Conservation (phyloP, 2,329 filamentous ascomycete species). For the Hypomyces rosellus region DNA sequence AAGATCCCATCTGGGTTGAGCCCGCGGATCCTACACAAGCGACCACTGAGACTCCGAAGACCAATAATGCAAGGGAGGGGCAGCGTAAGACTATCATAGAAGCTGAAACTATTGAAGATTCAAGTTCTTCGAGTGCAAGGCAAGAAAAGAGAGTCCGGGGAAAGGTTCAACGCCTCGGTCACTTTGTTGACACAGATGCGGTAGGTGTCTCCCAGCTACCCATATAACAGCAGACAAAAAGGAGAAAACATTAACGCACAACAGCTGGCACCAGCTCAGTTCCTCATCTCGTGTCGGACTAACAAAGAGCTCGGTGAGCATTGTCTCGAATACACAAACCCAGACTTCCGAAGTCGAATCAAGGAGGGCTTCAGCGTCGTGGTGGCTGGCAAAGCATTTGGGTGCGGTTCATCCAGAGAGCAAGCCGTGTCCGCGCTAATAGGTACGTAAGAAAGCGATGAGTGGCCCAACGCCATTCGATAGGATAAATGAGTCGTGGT, state of each 20-base stretch:
- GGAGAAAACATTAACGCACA: not conserved
- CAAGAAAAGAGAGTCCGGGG: conserved; percentile 19
- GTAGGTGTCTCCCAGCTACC: conserved; percentile 18
- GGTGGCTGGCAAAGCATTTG: conserved; percentile 40
- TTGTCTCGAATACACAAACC: conserved; percentile 34
- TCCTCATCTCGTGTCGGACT: conserved; percentile 12
- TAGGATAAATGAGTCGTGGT: no score
- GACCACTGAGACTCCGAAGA: no score
- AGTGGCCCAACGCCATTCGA: no score
- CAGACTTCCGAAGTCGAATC: conserved; percentile 32
- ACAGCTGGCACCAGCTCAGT: conserved; percentile 35
- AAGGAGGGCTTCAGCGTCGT: conserved; percentile 32
- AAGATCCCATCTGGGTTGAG: conserved; percentile 4
- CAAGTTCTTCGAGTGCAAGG: no score
- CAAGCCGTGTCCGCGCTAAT: conserved; percentile 34
- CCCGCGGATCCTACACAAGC: not conserved
- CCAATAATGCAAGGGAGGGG: no score
- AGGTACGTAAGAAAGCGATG: not conserved
- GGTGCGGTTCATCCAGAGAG: conserved; percentile 39
- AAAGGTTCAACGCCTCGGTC: conserved; percentile 34
- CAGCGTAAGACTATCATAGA: no score
- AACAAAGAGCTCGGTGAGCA: conserved; percentile 31
- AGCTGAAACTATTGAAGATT: no score
- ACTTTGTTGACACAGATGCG: conserved; percentile 40
- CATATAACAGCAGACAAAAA: not conserved